Base-by-base conservation (phyloP, 2,329 filamentous ascomycete species). In the Zymoseptoria tritici region DNA sequence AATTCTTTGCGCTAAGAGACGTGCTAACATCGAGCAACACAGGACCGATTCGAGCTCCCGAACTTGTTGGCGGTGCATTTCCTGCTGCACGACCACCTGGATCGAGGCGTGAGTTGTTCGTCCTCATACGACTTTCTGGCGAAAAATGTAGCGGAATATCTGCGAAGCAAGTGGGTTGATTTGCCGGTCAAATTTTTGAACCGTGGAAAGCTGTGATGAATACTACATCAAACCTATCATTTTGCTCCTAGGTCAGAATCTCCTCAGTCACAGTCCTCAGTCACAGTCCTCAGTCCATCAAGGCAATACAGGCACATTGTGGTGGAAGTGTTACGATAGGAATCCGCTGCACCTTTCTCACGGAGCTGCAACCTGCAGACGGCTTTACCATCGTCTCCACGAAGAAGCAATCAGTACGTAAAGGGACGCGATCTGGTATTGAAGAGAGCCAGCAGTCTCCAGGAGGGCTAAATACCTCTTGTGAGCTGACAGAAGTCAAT, bases 1-100 rank as follows among this genome's bases (percentile, higher is more conserved):
- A n/a, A n/a, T 4, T 22, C 21, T 4, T 22, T 22, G 21, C 21
- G 2, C 4, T 22, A 2, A 22, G 21, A 22, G 21, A 22, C 21
- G 21, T 22, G 21, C 52, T 52, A 16, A 16, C 13, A 19, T 9
- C 29, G 20, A 24, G 19, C 21, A 9, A 49, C 20, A 7, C 51
- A 70, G 67, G 70, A 73, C 54, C 71, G 71, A 19, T 70, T 70
- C 36, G 70, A 72, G 56, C 61, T 73, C 16, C 71, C 70, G n/a
- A 70, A 71, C 29, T 56, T 71, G 57, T 57, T 62, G 36, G 71
- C 68, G 3, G 71, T 73, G 19, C 71, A 73, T 54, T 73, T 73
- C 61, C 61, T 73, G 19, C 64, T 73, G 16, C 67, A 70, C 49
- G 70, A 72, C 52, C 69, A 72, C 58, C 64, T 73, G 19, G 71